Base-by-base conservation (phyloP, 169 alveolate species). In the Plasmodium gonderi region DNA sequence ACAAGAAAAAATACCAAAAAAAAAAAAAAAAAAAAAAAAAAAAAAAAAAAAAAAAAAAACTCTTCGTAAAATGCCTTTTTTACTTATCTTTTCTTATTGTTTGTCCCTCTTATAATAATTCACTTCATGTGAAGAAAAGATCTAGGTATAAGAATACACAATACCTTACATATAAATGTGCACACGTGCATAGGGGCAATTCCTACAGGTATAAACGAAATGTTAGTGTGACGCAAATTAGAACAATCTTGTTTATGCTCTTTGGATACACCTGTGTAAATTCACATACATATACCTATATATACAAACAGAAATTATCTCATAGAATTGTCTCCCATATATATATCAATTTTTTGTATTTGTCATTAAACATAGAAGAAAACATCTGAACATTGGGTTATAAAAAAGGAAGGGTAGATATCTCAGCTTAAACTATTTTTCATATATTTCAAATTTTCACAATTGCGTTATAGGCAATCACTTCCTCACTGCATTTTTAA, bases 31-130 rank as follows among this genome's bases (percentile, higher is more conserved):
- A 75, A 38, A 4, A 40, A 36, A 26, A 69, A 31, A 23, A 29
- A 69, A 69, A 38, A 14, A 69, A 69, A 23, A 69, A 75, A 75
- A 75, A 42, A 75, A 75, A 75, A 42, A 12, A 75, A 45, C 29
- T 40, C 68, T 40, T 36, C 36, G 26, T 45, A 40, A 29, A 75
- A 29, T 38, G 29, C 33, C 29, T 5, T 20, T 7, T 8, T 8
- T 75, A 20, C 26, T 3, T 40, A 49, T 75, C 51, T 14, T 40
- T 75, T 75, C 64, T 40, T 38, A n/a, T 75, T 75, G 23, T 49
- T 45, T 49, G 20, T 29, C 45, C 81, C 81, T 33, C 29, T 54
- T 60, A 23, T 17, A 36, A n/a, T 60, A 60, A 60, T 60, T 20
- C 3, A 29, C 72, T 23, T n/a, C 3, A 29, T 36, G n/a, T 60